Evolutionary conservation across 257 asterid genomes (phyloP), one percentile per base, ranked within the genome.

Genomic region (Ajuga chamaepitys): DNA sequence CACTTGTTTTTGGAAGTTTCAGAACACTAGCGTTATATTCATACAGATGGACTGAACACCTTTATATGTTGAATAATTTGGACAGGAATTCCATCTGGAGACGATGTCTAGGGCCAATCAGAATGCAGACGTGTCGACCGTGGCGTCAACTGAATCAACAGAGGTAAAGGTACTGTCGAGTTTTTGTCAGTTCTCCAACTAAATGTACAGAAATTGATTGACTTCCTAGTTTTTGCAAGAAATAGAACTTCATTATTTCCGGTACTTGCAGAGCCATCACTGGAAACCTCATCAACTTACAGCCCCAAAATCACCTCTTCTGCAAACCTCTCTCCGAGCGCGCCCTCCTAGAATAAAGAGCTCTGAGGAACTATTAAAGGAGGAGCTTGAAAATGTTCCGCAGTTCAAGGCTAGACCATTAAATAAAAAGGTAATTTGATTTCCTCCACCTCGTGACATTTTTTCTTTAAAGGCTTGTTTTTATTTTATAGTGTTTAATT

Each of bases 371-470:
- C 68, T 84, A 12, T 95, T 87, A 66, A 86, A 76, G 50, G 95
- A 89, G 78, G 85, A 79, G 76, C 86, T 86, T 38, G 87, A 89
- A 63, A 88, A 87, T 32, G 32, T 78, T 53, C 93, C 92, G n/a
- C 80, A 84, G 82, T 93, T 93, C 85, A 93, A 78, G 80, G 99
- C 99, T 13, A 84, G 89, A 60, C 99, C 95, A 44, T 70, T 93
- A 73, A 93, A 93, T 71, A 89, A 75, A 78, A 93, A 90, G 95
- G 97, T 89, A 74, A 9, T 12, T 34, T 37, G 28, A 9, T 4
- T 6, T 32, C 8, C 37, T 24, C 62, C 57, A 16, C 41, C 35
- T 22, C 30, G 17, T 51, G 62, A 42, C 20, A 13, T 22, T n/a
- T 25, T n/a, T 34, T 58, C 13, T 7, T 18, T 6, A 11, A 38